Evolutionary conservation across 2,329 filamentous ascomycete species (phyloP).

Genomic region (Dothiorella sarmentorum): DNA sequence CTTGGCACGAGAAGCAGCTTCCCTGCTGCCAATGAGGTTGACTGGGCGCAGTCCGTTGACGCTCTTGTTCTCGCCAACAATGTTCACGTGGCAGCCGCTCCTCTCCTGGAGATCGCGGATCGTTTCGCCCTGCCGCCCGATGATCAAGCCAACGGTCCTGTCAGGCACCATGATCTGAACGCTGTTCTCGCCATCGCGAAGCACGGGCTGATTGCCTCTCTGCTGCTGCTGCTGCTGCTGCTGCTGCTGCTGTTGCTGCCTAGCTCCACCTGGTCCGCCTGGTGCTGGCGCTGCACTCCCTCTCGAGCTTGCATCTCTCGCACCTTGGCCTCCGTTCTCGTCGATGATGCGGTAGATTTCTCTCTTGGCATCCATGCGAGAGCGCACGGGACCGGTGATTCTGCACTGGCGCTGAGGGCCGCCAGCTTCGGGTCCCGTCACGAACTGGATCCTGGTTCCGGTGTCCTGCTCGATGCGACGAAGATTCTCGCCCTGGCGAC

Average conservation of each 20-base stretch:
- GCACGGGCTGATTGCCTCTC: slow-evolving; percentile 41
- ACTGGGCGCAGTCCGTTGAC: slow-evolving; percentile 85
- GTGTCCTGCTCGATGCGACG: slow-evolving; percentile 80
- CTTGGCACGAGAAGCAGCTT: slow-evolving; percentile 73
- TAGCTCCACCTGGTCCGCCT: no score
- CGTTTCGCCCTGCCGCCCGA: slow-evolving; percentile 88
- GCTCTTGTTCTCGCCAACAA: slow-evolving; percentile 89
- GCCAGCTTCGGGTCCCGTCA: slow-evolving; percentile 68
- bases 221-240: slow-evolving; percentile 25
- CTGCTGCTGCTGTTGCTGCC: background rate
- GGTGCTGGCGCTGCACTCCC: no score
- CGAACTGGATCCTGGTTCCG: slow-evolving; percentile 80
- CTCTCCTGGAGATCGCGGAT: slow-evolving; percentile 89
- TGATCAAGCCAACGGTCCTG: slow-evolving; percentile 87
- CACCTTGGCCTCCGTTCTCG: slow-evolving; percentile 65
- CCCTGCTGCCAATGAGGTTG: slow-evolving; percentile 77
- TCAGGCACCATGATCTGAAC: slow-evolving; percentile 95
- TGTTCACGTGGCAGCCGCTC: slow-evolving; percentile 93
- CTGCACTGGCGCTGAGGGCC: slow-evolving; percentile 78
- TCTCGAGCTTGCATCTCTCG: slow-evolving; percentile 21
- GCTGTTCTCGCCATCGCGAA: slow-evolving; percentile 77
- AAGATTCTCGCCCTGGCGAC: slow-evolving; percentile 83
- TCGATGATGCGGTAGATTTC: slow-evolving; percentile 87
- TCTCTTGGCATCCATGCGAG: slow-evolving; percentile 72
- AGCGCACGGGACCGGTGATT: slow-evolving; percentile 70